Conservation (phyloP, 192 early-diverging fungal species). For the Backusella macrospora region DNA sequence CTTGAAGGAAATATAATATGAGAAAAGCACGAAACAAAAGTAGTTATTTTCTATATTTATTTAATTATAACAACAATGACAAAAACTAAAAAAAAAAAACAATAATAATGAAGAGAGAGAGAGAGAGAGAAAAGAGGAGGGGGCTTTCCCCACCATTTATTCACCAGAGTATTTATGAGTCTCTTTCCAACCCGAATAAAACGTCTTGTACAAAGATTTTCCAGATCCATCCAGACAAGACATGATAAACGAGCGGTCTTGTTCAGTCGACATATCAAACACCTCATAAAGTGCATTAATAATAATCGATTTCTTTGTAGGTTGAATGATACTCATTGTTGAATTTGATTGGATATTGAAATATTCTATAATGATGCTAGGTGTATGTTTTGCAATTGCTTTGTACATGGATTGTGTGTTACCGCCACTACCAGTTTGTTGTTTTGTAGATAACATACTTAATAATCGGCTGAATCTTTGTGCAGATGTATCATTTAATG, state of each 20-base stretch:
- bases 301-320: slow-evolving; percentile 48
- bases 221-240: slow-evolving; percentile 58
- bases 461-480: slow-evolving; percentile 26
- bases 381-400: slow-evolving; percentile 53
- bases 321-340: slow-evolving; percentile 45
- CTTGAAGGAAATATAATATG: too few relatives aligned
- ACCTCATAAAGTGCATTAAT: slow-evolving; percentile 60
- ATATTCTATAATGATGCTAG: slow-evolving; percentile 56
- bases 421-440: slow-evolving; percentile 23
- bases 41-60: background rate
- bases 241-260: slow-evolving; percentile 68
- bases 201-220: slow-evolving; percentile 52
- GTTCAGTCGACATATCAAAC: slow-evolving; percentile 66
- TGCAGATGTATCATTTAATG: slow-evolving; percentile 34
- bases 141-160: slow-evolving; percentile 33
- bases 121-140: background rate
- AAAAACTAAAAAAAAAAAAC: too few relatives aligned
- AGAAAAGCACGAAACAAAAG: too few relatives aligned
- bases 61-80: background rate
- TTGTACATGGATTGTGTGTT: slow-evolving; percentile 17
- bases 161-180: slow-evolving; percentile 60
- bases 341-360: slow-evolving; percentile 59
- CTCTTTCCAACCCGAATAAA: slow-evolving; percentile 53
- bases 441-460: slow-evolving; percentile 18
- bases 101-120: background rate